Conservation (phyloP, 371 early-diverging fungal species). For the Apophysomyces elegans region DNA sequence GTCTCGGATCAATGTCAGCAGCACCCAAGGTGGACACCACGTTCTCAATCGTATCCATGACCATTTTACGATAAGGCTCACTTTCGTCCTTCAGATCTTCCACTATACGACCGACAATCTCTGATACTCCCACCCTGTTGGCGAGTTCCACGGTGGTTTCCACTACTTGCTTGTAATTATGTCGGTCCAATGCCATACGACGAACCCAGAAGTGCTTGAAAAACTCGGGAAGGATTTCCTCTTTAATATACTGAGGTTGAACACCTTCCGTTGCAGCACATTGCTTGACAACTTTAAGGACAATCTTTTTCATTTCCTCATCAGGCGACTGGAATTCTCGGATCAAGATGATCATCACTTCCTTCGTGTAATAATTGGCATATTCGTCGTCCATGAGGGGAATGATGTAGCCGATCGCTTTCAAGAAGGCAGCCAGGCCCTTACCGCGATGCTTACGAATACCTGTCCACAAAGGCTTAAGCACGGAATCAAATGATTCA, state of each 20-base stretch:
- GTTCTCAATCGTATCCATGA: constrained; percentile 93
- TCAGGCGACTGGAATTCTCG: constrained; percentile 97
- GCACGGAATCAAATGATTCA: constrained; percentile 92
- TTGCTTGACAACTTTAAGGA: constrained; percentile 95
- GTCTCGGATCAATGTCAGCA: constrained; percentile 87
- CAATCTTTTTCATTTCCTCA: constrained; percentile 98
- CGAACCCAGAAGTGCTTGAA: constrained; percentile 98
- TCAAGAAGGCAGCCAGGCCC: constrained; percentile 96
- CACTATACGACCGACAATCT: constrained; percentile 85
- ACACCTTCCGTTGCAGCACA: constrained; percentile 96
- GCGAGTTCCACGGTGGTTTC: constrained; percentile 96
- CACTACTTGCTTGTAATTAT: constrained; percentile 91
- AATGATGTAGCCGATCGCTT: constrained; percentile 96
- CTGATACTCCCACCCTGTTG: constrained; percentile 90
- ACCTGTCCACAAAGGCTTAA: constrained; percentile 93
- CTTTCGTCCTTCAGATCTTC: constrained; percentile 94
- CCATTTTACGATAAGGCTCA: constrained; percentile 95
- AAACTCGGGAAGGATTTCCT: constrained; percentile 92
- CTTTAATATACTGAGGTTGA: constrained; percentile 80
- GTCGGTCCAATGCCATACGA: constrained; percentile 94
- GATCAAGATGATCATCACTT: constrained; percentile 90
- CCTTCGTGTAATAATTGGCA: constrained; percentile 91
- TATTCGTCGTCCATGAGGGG: constrained; percentile 97
- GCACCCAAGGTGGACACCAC: constrained; percentile 83
- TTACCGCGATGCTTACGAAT: constrained; percentile 95